phyloP scores from a whole-genome alignment of 2,329 filamentous ascomycete species.

The Leptodontidium sp. region DNA sequence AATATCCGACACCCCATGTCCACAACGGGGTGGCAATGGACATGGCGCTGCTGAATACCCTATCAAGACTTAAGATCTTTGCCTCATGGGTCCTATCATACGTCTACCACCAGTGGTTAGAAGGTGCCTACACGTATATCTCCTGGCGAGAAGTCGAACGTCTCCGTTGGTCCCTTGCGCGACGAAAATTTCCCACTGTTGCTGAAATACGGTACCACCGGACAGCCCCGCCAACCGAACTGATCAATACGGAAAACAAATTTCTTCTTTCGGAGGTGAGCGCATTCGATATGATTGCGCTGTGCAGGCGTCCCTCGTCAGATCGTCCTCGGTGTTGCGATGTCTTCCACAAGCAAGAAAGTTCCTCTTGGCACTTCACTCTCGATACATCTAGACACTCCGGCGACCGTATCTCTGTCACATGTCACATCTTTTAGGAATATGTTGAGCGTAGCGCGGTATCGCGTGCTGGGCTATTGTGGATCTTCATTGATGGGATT shows the following conservation, averaged over 20 bases:
- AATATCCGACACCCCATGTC: background rate
- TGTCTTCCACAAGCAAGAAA: background rate
- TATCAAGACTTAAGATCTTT: background rate
- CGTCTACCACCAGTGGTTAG: background rate
- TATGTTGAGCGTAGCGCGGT: slow-evolving; percentile 1
- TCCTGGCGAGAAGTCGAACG: background rate
- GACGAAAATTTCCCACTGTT: background rate
- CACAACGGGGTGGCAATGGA: background rate
- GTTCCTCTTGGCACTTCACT: background rate
- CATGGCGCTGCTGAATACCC: background rate
- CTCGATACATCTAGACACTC: background rate
- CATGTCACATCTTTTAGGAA: background rate
- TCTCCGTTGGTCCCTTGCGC: too few relatives aligned
- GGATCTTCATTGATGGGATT: background rate
- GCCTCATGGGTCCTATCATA: background rate
- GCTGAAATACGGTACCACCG: background rate
- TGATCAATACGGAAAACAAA: background rate
- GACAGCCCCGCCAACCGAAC: background rate
- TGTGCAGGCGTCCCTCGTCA: background rate
- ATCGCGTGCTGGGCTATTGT: background rate
- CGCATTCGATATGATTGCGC: background rate
- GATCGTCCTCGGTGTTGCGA: background rate
- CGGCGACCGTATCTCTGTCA: background rate
- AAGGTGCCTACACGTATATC: background rate
- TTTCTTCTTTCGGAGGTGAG: background rate